Percentiles rank a stretch among this genome's conserved stretches.
Evolutionary conservation across 176 grass and related monocot genomes (phyloP).

Genomic region (Pontederia paniculata): DNA sequence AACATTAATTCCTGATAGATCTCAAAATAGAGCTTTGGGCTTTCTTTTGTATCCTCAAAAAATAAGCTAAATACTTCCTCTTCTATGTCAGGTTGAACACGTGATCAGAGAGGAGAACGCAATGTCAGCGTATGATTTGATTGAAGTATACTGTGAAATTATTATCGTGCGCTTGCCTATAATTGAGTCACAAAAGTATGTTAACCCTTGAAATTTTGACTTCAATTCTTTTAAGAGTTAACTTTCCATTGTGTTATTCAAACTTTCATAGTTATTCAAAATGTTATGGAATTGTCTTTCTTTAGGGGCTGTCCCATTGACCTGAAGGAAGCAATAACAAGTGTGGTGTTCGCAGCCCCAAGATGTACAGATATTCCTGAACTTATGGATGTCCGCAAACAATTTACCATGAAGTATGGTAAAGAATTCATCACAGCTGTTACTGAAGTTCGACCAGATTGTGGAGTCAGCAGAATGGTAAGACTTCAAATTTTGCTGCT

Average conservation of each 20-base stretch:
- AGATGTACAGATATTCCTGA: slow-evolving; percentile 36
- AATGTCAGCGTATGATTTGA: slow-evolving; percentile 71
- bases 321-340: slow-evolving; percentile 32
- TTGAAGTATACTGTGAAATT: slow-evolving; percentile 83
- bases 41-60: background rate
- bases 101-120: slow-evolving; percentile 89
- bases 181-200: slow-evolving; percentile 91
- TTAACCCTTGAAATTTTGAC: slow-evolving; percentile 4
- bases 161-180: slow-evolving; percentile 71
- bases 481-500: slow-evolving; percentile 6
- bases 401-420: slow-evolving; percentile 34
- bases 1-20: too few relatives aligned
- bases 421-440: slow-evolving; percentile 24
- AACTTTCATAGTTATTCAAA: background rate
- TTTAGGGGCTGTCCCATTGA: slow-evolving; percentile 30
- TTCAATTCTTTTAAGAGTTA: background rate
- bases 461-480: slow-evolving; percentile 30
- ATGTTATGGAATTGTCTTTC: background rate
- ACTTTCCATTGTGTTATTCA: background rate
- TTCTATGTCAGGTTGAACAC: slow-evolving; percentile 71
- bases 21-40: too few relatives aligned
- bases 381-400: slow-evolving; percentile 20
- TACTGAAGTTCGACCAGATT: slow-evolving; percentile 27
- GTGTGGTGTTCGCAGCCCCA: slow-evolving; percentile 29
- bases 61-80: slow-evolving; percentile 8